Conservation (phyloP, 352 stramenopile species). For the Elongisporangium anandrum region DNA sequence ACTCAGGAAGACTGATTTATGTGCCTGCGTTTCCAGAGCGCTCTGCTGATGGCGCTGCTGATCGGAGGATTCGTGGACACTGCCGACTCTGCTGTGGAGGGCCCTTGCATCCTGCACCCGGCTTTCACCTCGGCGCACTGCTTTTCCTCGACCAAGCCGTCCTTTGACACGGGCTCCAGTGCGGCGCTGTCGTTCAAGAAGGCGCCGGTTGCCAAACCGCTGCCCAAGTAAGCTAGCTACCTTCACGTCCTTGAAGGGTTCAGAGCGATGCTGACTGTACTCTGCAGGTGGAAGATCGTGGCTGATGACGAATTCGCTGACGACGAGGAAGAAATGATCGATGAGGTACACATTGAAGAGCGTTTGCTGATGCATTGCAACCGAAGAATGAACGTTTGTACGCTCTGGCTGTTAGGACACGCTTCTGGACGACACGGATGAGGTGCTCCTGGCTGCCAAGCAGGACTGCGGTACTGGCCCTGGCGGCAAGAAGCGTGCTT, state of each 20-base stretch:
- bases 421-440: constrained; percentile 78
- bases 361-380: neutral
- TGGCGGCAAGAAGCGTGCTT: constrained; percentile 89
- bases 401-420: constrained; percentile 32
- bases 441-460: constrained; percentile 69
- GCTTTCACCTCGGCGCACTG: constrained; percentile 28
- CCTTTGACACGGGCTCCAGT: constrained; percentile 34
- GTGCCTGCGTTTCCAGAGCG: constrained; percentile 25
- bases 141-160: constrained; percentile 66
- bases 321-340: constrained; percentile 72
- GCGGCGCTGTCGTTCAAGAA: constrained; percentile 55
- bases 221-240: constrained; percentile 32
- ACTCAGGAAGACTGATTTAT: constrained; percentile 2
- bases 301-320: constrained; percentile 52
- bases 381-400: neutral
- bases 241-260: neutral
- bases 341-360: constrained; percentile 36
- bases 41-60: constrained; percentile 75
- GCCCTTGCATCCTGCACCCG: constrained; percentile 34
- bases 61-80: constrained; percentile 72
- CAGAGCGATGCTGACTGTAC: neutral
- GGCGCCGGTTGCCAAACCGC: constrained; percentile 17
- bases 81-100: constrained; percentile 21
- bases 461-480: constrained; percentile 74
- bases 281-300: constrained; percentile 52